Evolutionary conservation across 2,329 filamentous ascomycete genomes (phyloP), one percentile per base, ranked within the genome.

Genomic region (Sporothrix pallida): DNA sequence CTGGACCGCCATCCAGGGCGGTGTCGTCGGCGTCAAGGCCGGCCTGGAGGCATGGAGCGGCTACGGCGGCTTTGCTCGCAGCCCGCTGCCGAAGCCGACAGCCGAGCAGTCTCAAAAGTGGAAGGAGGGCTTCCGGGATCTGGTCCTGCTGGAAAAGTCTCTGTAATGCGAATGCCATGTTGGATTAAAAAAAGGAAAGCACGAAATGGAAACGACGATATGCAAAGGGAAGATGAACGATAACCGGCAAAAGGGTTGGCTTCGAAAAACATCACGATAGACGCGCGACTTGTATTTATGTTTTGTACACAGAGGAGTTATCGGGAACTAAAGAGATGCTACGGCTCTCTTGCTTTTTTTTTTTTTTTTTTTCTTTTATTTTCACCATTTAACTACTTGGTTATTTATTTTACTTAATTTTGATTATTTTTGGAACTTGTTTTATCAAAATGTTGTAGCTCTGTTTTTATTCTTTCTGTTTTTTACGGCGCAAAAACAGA

Each of bases 1-100:
- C 82, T 93, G 91, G 91, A 88, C 87, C 3, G 90, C 90, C 44
- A 93, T 93, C 75, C 87, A 91, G 78, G 89, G 90, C 73, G 92
- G 91, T 65, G 90, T 94, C 72, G 87, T 92, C 42, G 91, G 90
- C 63, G 91, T 91, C 77, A 94, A 93, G 84, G 87, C 88, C 72
- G 90, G 87, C 5, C 81, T 94, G 76, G 84, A 91, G 80, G 83
- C 86, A n/a, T 91, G 89, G 83, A 87, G 87, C 79, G 90, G 90
- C 42, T 94, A 93, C 78, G 91, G 92, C 74, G 86, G 85, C 42
- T 83, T 81, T 74, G 83, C 81, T 44, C 82, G 85, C 69, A 83
- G 82, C 75, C 87, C 87, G 42, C 81, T 88, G 70, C 87, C 87
- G 50, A 83, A 83, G 76, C 87, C 87, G 63, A 85, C 84, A 44